These are phyloP conservation scores for Salix brachista DNA, from an alignment of 345 rosid species.

Conservation along the genomic window DNA sequence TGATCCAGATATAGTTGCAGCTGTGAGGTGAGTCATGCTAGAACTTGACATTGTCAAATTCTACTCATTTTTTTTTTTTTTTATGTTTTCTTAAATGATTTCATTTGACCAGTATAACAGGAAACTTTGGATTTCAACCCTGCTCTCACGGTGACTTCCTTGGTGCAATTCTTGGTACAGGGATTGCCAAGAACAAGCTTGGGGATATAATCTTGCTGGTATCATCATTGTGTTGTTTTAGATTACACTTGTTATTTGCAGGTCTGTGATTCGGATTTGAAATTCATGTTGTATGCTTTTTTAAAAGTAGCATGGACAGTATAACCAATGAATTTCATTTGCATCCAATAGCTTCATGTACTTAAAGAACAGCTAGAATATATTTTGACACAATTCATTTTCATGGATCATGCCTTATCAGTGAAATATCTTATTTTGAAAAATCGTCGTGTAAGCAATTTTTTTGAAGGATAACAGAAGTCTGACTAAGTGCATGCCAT, in stretches of 20 bases:
- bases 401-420: background rate
- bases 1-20: constrained; percentile 73
- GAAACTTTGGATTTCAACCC: constrained; percentile 68
- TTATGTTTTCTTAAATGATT: background rate
- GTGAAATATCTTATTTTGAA: background rate
- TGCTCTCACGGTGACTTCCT: constrained; percentile 95
- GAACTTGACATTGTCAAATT: background rate
- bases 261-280: background rate
- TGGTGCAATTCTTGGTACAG: constrained; percentile 89
- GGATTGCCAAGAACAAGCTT: constrained; percentile 75
- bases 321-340: background rate
- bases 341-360: background rate
- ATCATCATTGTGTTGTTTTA: constrained; percentile 7
- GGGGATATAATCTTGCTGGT: constrained; percentile 96
- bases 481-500: background rate
- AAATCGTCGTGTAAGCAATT: background rate
- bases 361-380: background rate
- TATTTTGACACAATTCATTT: background rate
- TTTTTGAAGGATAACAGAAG: background rate
- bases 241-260: background rate
- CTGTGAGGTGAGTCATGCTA: constrained; percentile 49
- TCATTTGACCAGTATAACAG: constrained; percentile 52
- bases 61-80: background rate
- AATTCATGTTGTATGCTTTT: background rate
- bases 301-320: background rate